Conservation (phyloP, 2,329 filamentous ascomycete species). For the Colletotrichum cereale region DNA sequence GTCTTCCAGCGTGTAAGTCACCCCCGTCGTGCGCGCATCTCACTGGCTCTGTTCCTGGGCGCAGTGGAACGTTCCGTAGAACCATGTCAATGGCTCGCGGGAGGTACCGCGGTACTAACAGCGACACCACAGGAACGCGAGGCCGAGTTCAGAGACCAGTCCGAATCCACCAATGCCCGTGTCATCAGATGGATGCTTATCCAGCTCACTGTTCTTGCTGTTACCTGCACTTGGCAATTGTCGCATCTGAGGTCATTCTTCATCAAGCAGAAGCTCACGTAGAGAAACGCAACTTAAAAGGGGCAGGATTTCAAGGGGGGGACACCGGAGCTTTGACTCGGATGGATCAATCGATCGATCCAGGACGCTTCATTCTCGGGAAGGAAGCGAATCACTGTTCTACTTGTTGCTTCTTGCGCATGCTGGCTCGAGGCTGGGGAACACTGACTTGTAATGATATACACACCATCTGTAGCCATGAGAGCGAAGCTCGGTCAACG, state of each 20-base stretch:
- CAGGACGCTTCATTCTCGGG: conserved; percentile 5
- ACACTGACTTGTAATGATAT: conserved; percentile 39
- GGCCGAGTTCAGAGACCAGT: conserved; percentile 97
- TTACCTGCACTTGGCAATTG: conserved; percentile 96
- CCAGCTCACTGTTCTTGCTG: conserved; percentile 84
- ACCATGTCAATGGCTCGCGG: not conserved
- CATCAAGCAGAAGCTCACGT: conserved; percentile 99
- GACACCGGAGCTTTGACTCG: conserved; percentile 13
- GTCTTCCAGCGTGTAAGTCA: conserved; percentile 87
- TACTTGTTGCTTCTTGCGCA: not conserved
- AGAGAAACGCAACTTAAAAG: conserved; percentile 46
- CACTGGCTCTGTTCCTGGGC: not conserved
- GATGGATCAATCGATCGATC: conserved; percentile 3
- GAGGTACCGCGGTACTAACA: conserved; percentile 12
- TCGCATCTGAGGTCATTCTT: conserved; percentile 97
- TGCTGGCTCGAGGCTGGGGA: conserved; percentile 9
- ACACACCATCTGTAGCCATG: conserved; percentile 36
- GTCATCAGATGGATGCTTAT: conserved; percentile 95
- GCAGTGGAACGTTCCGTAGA: not conserved
- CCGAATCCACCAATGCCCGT: conserved; percentile 89
- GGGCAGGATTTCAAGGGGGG: conserved; percentile 8
- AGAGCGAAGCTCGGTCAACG: conserved; percentile 35
- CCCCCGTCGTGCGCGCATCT: not conserved
- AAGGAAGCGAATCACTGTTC: not conserved
- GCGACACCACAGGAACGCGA: conserved; percentile 82